Evolutionary conservation across 2,329 filamentous ascomycete genomes (phyloP).

Genomic region (Stachybotrys elegans): DNA sequence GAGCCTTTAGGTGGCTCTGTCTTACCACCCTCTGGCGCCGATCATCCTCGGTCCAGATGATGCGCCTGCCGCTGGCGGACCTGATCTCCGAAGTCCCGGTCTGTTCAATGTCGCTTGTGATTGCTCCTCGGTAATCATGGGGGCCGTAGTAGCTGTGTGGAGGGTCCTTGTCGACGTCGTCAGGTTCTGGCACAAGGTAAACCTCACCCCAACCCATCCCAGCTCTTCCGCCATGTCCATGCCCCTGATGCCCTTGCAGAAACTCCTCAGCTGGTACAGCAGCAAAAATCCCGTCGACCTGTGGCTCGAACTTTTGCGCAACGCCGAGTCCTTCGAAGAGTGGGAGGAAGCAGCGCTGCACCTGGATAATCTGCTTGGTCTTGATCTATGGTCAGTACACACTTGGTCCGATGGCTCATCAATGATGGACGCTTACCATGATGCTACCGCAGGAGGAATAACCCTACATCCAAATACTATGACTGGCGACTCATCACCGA

Average conservation of each 20-base stretch:
- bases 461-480: slow-evolving; percentile 75
- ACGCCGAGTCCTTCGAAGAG: slow-evolving; percentile 70
- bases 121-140: slow-evolving; percentile 33
- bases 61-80: too few relatives aligned
- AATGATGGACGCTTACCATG: slow-evolving; percentile 8
- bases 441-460: slow-evolving; percentile 60
- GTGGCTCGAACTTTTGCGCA: slow-evolving; percentile 60
- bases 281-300: slow-evolving; percentile 59
- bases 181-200: slow-evolving; percentile 58
- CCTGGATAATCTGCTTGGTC: slow-evolving; percentile 75
- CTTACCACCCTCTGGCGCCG: too few relatives aligned
- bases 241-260: slow-evolving; percentile 41
- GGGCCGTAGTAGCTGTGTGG: slow-evolving; percentile 44
- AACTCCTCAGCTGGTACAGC: slow-evolving; percentile 61
- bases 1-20: too few relatives aligned
- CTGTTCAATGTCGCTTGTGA: slow-evolving; percentile 22
- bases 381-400: slow-evolving; percentile 66
- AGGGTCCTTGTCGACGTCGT: slow-evolving; percentile 57
- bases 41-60: too few relatives aligned
- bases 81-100: too few relatives aligned
- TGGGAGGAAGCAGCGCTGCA: slow-evolving; percentile 82
- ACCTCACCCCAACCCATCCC: slow-evolving; percentile 11
- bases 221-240: slow-evolving; percentile 8
- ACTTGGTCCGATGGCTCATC: background rate
- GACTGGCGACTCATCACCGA: slow-evolving; percentile 81